These are phyloP conservation scores for Streptanthus diversifolius DNA, from an alignment of 345 rosid genomes.

Conservation along the genomic window DNA sequence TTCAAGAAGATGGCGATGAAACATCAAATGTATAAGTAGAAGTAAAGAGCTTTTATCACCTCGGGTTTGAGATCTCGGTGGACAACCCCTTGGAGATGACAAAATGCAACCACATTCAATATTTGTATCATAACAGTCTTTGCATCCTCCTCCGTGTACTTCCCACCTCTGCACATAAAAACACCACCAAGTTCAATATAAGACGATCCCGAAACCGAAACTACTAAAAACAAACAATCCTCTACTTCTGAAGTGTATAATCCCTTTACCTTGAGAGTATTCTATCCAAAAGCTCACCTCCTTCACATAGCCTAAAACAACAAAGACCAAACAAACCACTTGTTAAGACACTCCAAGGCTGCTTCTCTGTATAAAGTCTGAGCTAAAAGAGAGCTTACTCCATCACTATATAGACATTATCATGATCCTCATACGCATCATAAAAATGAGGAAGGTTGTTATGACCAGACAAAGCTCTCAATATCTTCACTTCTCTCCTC, in stretches of 20 bases:
- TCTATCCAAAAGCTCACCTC: constrained; percentile 97
- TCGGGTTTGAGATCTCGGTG: constrained; percentile 99
- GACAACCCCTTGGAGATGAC: constrained; percentile 97
- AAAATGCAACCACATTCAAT: constrained; percentile 84
- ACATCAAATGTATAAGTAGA: not conserved
- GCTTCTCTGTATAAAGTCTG: not conserved
- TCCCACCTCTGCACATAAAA: constrained; percentile 75
- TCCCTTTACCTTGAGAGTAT: constrained; percentile 78
- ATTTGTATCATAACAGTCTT: constrained; percentile 86
- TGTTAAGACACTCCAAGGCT: not conserved
- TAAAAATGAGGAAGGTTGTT: constrained; percentile 72
- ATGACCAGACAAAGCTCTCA: constrained; percentile 88
- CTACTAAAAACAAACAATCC: not conserved
- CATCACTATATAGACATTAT: constrained; percentile 89
- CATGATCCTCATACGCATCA: constrained; percentile 86
- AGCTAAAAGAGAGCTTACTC: constrained; percentile 61
- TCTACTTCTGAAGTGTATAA: not conserved
- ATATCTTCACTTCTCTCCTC: constrained; percentile 91
- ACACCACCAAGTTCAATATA: not conserved
- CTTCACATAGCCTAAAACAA: constrained; percentile 78
- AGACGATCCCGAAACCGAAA: not conserved
- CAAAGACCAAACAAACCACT: not conserved
- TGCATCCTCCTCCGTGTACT: constrained; percentile 95
- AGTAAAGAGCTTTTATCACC: constrained; percentile 39
- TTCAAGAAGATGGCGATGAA: constrained; percentile 7